Evolutionary conservation across 176 grass and related monocot species (phyloP), one percentile per base, ranked within the genome.

Genomic region (Calamus simplicifolius): DNA sequence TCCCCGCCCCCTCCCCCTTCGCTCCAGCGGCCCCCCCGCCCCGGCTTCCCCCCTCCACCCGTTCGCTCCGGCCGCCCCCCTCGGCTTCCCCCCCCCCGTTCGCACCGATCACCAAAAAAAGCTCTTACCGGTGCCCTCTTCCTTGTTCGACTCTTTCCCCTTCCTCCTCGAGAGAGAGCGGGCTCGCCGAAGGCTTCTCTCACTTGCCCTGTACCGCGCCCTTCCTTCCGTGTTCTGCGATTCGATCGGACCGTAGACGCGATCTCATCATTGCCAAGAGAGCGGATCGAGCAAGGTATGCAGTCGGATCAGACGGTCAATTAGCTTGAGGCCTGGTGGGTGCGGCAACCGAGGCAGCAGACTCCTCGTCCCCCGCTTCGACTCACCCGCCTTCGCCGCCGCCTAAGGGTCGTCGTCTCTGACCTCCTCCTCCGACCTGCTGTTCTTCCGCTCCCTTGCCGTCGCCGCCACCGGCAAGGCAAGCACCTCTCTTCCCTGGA

Each of bases 291-390:
- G 35, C 63, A 72, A 67, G 73, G 61, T 66, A 96, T 96, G 91
- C 81, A 89, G 83, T 68, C 86, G 56, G 91, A 96, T 84, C 86
- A 81, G 75, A 82, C 83, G 52, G 80, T 85, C 62, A n/a, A 88
- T 98, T 71, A 98, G 87, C 73, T 78, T 98, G 79, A 89, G 93
- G 79, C 93, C 93, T 56, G 90, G 90, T 60, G 93, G 93, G 64
- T 87, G 89, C 38, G 83, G 83, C 68, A 72, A 78, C 59, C 83
- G 86, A 18, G 84, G 84, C 18, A 70, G 62, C 67, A 19, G 61
- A 74, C 68, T 85, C 66, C 63, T 87, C 29, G 83, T 81, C 57
- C 18, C 87, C 55, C 70, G 79, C 50, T 73, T 73, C 63, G 80
- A 85, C 68, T 76, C 86, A 6, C 56, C 70, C 18, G 86, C 79